A percentile compares a stretch with the other conserved stretches of the same genome.
These are phyloP conservation scores for Afroboletus lepidellus DNA, from an alignment of 1,284 basidiomycete species.

Conservation along the genomic window DNA sequence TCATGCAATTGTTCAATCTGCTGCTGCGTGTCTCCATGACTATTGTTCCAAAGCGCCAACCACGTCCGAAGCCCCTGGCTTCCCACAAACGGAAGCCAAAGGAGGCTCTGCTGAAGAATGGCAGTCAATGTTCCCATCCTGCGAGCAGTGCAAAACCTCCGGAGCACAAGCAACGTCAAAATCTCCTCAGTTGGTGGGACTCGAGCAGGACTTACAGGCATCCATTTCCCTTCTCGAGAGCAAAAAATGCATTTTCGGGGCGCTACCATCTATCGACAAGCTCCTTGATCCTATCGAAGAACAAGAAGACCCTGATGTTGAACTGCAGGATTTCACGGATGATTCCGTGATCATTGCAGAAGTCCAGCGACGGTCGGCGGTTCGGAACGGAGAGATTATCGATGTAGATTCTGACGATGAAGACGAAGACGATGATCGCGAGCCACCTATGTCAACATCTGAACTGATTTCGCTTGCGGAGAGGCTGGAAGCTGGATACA, in stretches of 20 bases:
- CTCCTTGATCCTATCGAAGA: background rate
- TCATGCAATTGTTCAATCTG: no score
- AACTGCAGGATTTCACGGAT: background rate
- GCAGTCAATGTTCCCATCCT: no score
- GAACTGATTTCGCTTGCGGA: no score
- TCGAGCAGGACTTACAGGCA: background rate
- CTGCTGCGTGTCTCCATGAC: no score
- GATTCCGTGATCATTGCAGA: background rate
- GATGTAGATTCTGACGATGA: background rate
- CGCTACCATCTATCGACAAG: background rate
- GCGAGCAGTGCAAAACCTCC: no score
- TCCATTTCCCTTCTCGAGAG: background rate
- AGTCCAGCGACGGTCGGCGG: background rate
- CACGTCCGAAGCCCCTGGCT: no score
- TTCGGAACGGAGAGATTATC: background rate
- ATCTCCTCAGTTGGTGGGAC: background rate
- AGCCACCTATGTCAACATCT: background rate
- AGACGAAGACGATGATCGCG: background rate
- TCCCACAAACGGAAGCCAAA: no score
- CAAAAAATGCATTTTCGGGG: background rate
- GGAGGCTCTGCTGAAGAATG: no score
- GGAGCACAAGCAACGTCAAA: no score
- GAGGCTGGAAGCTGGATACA: no score
- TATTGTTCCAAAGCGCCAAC: no score
- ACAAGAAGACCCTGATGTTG: background rate